Evolutionary conservation across 148 eudicot genomes (phyloP).

Genomic region (Suaeda aralocaspica): DNA sequence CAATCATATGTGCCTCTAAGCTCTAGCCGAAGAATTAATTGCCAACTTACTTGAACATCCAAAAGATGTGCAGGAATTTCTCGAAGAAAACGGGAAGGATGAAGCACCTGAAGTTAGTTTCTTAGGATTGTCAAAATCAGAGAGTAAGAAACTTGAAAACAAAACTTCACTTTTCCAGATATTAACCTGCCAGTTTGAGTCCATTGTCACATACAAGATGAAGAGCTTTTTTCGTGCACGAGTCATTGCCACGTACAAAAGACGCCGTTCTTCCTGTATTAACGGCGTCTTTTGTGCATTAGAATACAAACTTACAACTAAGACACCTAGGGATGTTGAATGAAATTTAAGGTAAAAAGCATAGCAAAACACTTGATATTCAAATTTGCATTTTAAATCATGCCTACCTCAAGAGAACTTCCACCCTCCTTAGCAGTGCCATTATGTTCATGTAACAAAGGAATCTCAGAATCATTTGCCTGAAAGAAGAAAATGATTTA

Average conservation of each 20-base stretch:
- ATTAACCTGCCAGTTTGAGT: slow-evolving; percentile 90
- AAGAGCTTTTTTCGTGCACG: slow-evolving; percentile 86
- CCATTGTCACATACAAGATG: slow-evolving; percentile 65
- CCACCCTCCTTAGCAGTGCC: slow-evolving; percentile 52
- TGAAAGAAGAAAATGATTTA: slow-evolving; percentile 26
- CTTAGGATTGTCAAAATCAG: background rate
- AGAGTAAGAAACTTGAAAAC: background rate
- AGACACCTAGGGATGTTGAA: background rate
- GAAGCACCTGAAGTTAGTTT: slow-evolving; percentile 59
- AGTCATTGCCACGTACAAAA: slow-evolving; percentile 95
- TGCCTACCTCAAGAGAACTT: slow-evolving; percentile 64
- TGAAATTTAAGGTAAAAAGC: background rate
- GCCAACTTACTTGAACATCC: slow-evolving; percentile 52
- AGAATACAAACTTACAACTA: background rate
- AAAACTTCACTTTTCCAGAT: slow-evolving; percentile 5
- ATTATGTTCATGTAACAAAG: slow-evolving; percentile 79
- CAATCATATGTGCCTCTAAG: background rate
- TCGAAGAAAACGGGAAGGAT: slow-evolving; percentile 84
- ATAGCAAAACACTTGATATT: background rate
- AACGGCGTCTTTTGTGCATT: slow-evolving; percentile 12
- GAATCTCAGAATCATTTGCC: slow-evolving; percentile 94
- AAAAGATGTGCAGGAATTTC: slow-evolving; percentile 73
- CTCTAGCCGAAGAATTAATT: slow-evolving; percentile 5
- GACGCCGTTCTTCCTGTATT: slow-evolving; percentile 85
- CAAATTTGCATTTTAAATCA: slow-evolving; percentile 8